A percentile compares a stretch with the other conserved stretches of the same genome.
These are phyloP conservation scores for Chrysoporthe puriensis DNA, from an alignment of 2,329 filamentous ascomycete genomes.

Conservation along the genomic window DNA sequence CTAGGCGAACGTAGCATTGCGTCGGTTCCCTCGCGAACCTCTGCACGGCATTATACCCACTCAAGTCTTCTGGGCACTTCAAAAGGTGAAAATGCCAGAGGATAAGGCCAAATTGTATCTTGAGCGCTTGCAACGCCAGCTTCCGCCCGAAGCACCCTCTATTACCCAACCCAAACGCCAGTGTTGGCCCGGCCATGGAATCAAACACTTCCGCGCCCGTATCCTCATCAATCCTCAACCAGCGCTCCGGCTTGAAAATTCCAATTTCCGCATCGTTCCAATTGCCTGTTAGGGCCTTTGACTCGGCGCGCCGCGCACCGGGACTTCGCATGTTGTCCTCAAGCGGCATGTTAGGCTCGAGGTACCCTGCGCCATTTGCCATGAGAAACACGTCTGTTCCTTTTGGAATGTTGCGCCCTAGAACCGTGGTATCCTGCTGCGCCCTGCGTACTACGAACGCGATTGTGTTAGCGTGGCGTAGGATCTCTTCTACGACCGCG, in stretches of 20 bases:
- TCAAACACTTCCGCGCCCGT: constrained; percentile 35
- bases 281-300: constrained; percentile 33
- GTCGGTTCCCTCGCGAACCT: constrained; percentile 39
- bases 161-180: constrained; percentile 43
- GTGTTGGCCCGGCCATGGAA: constrained; percentile 39
- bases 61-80: constrained; percentile 34
- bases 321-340: constrained; percentile 36
- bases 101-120: constrained; percentile 38
- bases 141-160: constrained; percentile 45
- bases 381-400: constrained; percentile 47
- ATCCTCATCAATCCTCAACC: constrained; percentile 35
- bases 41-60: constrained; percentile 36
- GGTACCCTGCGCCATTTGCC: constrained; percentile 41
- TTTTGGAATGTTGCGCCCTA: constrained; percentile 40
- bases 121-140: constrained; percentile 42
- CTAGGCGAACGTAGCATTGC: constrained; percentile 34
- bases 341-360: constrained; percentile 35
- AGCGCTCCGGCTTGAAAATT: constrained; percentile 43
- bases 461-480: constrained; percentile 39
- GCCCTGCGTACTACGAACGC: constrained; percentile 38
- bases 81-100: constrained; percentile 45
- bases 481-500: constrained; percentile 42
- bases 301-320: constrained; percentile 29
- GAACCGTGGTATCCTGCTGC: constrained; percentile 38
- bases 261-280: constrained; percentile 38